A percentile compares a stretch with the other conserved stretches of the same genome.
Conservation (phyloP, 2,329 filamentous ascomycete species). For the Stagonosporopsis vannaccii region DNA sequence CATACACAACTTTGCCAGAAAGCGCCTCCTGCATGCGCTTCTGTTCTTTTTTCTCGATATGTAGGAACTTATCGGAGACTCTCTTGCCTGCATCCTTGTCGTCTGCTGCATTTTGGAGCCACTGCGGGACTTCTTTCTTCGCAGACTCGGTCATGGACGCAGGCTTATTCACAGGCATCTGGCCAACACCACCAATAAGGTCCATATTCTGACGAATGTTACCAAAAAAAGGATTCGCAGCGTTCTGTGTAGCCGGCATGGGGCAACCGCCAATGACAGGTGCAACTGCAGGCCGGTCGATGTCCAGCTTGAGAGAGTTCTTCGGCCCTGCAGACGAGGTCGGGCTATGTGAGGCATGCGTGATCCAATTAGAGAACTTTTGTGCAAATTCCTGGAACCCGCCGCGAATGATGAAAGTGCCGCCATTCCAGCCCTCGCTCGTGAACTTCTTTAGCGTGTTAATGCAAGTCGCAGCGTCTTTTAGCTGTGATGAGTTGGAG, state of each 20-base stretch:
- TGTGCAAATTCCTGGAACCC: constrained; percentile 79
- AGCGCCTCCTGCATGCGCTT: constrained; percentile 89
- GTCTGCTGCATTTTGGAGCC: constrained; percentile 76
- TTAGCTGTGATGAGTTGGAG: constrained; percentile 74
- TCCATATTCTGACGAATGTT: constrained; percentile 98
- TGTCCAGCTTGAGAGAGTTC: constrained; percentile 33
- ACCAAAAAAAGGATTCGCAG: constrained; percentile 87
- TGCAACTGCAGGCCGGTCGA: constrained; percentile 61
- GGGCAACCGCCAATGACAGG: constrained; percentile 90
- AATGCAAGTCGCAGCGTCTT: constrained; percentile 79
- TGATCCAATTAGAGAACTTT: constrained; percentile 68
- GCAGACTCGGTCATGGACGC: constrained; percentile 56
- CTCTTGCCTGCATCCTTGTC: constrained; percentile 75
- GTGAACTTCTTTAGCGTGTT: constrained; percentile 95
- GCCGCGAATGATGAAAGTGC: constrained; percentile 77
- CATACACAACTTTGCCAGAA: constrained; percentile 66
- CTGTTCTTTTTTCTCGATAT: constrained; percentile 85
- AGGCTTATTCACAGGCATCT: constrained; percentile 70
- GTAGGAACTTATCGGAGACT: constrained; percentile 83
- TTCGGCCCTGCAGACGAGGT: constrained; percentile 32
- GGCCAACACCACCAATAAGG: constrained; percentile 89
- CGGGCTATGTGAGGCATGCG: constrained; percentile 33
- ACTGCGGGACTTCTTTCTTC: constrained; percentile 69
- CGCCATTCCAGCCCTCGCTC: constrained; percentile 79
- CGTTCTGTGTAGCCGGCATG: constrained; percentile 73